Evolutionary conservation across 1,139 yeast genomes (phyloP).

Genomic region (Geotrichum citri-aurantii): DNA sequence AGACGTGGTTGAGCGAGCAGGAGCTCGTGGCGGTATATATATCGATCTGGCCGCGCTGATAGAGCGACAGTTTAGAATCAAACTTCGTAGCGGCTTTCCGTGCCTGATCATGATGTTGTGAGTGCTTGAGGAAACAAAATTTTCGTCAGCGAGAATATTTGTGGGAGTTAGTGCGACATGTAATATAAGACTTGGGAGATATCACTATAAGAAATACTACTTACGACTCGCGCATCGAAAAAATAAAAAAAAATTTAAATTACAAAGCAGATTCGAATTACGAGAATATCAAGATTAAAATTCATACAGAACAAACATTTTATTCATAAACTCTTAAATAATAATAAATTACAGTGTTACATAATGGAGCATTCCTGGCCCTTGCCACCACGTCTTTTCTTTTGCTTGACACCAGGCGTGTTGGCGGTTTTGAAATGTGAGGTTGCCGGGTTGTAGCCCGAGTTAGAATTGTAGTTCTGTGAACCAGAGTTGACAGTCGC

Average conservation of each 20-base stretch:
- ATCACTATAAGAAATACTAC: neutral
- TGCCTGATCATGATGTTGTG: neutral
- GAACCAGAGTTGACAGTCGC: neutral
- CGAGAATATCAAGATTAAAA: neutral
- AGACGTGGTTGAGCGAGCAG: neutral
- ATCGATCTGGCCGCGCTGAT: neutral
- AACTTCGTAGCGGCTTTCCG: neutral
- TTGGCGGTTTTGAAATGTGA: slow-evolving; percentile 36
- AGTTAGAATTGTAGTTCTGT: slow-evolving; percentile 26
- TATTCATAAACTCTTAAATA: neutral
- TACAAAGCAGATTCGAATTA: too few species aligned
- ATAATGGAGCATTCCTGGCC: slow-evolving; percentile 25
- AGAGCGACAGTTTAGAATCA: neutral
- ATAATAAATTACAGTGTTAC: slow-evolving; percentile 24
- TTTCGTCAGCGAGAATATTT: neutral
- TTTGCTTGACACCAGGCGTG: slow-evolving; percentile 30
- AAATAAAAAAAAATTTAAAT: too few species aligned
- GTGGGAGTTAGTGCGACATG: neutral
- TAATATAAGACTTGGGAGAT: neutral
- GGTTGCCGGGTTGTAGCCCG: slow-evolving; percentile 31
- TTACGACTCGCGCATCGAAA: neutral
- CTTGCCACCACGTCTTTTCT: slow-evolving; percentile 21
- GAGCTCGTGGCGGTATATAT: neutral
- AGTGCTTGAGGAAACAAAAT: neutral
- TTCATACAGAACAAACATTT: neutral